Percentiles rank a stretch among this genome's conserved stretches.
Conservation (phyloP, 495 filamentous ascomycete genomes). For the Penicillium paxilli region DNA sequence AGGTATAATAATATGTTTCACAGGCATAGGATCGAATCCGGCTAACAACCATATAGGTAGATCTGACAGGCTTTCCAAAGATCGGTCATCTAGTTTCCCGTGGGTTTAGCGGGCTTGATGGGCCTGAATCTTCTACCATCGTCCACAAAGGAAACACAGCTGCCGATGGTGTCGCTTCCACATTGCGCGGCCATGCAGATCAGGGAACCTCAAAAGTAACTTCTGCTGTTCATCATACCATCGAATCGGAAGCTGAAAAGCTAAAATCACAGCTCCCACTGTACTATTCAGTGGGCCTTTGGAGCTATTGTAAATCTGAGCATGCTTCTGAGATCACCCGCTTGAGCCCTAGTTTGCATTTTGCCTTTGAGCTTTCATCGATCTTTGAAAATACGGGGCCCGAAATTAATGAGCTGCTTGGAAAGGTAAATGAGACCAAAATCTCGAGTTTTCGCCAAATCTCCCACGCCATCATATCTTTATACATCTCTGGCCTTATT, state of each 20-base stretch:
- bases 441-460: background rate
- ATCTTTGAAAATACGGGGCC: background rate
- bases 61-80: slow-evolving; percentile 1
- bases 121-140: background rate
- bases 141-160: too few relatives aligned
- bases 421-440: background rate
- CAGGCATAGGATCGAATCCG: too few relatives aligned
- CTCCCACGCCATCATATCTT: background rate
- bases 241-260: background rate
- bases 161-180: background rate
- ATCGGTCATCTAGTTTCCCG: background rate
- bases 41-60: too few relatives aligned
- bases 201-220: background rate
- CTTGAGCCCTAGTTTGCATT: slow-evolving; percentile 1
- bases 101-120: background rate
- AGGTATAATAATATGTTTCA: background rate
- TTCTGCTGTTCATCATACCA: background rate
- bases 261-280: slow-evolving; percentile 2
- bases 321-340: background rate
- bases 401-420: background rate
- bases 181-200: background rate
- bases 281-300: slow-evolving; percentile 1
- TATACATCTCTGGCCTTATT: background rate
- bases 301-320: slow-evolving; percentile 3
- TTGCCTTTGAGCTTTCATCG: slow-evolving; percentile 3